Evolutionary conservation across 768 basidiomycete species (phyloP).

Genomic region (Boletus insuetus): DNA sequence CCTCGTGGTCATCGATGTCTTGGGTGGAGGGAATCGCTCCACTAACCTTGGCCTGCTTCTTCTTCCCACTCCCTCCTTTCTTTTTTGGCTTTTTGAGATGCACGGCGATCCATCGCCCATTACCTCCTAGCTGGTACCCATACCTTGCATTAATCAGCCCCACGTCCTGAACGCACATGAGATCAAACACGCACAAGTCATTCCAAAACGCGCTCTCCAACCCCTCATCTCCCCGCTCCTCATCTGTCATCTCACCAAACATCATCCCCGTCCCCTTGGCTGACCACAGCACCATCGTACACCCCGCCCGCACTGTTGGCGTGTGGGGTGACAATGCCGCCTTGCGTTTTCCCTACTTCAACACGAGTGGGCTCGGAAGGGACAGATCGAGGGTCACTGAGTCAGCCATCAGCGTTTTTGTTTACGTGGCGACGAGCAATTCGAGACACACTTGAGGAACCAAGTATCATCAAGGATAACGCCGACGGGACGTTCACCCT

Average conservation of each 20-base stretch:
- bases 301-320: conserved; percentile 72
- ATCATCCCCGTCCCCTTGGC: conserved; percentile 67
- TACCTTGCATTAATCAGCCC: conserved; percentile 48
- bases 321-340: conserved; percentile 55
- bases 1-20: conserved; percentile 2
- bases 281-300: conserved; percentile 83
- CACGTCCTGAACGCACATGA: background rate
- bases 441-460: conserved; percentile 62
- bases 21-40: background rate
- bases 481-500: conserved; percentile 82
- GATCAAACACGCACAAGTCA: conserved; percentile 48
- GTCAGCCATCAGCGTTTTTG: background rate
- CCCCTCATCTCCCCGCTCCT: conserved; percentile 80
- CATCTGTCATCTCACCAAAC: conserved; percentile 88
- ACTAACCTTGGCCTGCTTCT: conserved; percentile 32
- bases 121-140: conserved; percentile 71
- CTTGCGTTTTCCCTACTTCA: conserved; percentile 89
- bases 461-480: conserved; percentile 91
- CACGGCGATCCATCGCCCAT: conserved; percentile 78
- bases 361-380: conserved; percentile 34
- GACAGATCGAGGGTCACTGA: conserved; percentile 33
- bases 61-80: conserved; percentile 40
- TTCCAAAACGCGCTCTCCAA: conserved; percentile 86
- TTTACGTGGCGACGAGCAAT: too few relatives aligned
- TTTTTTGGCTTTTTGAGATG: conserved; percentile 64